Base-by-base conservation (phyloP, 805 yeast genomes). In the Candida oleophila region DNA sequence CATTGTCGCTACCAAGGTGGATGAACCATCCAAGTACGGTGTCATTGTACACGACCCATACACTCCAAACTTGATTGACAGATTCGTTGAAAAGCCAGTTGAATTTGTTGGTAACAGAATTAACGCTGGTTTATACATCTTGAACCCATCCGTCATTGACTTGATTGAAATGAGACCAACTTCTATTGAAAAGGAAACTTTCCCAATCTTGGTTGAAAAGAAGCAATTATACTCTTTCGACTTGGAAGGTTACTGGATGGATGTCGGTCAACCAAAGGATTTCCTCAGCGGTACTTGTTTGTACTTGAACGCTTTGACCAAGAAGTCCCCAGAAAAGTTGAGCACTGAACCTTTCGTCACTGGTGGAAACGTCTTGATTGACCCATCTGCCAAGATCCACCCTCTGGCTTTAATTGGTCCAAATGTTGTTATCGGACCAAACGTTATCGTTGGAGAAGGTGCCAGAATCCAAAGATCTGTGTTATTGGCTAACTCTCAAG, bases 201-300 rank as follows among this genome's bases (percentile, higher is more conserved):
- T 94, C 97, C 99, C 99, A 63, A 75, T 78, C 62, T 82, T 94
- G 62, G 97, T 95, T 56, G 95, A 88, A 74, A 76, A 85, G 67
- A 90, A 86, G 66, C 80, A 85, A 51, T 81, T 94, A 63, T 94
- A 85, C 81, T 91, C 98, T 46, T 94, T 88, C 65, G 99, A 94
- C 73, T 83, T 94, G 66, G 97, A 94, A 79, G 98, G 99, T 57
- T 94, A 84, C 88, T 94, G 99, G 99, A 94, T 94, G 99, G 99
- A 94, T 73, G 97, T 94, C 59, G 99, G 99, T 73, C 99, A 94
- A 80, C 99, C 99, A 81, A 94, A 92, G 83, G 99, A 94, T 76
- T 94, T 90, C 85, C 76, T 94, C 56, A 84, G 96, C 50, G 99
- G 99, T 72, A 89, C 97, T 62, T 83, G 90, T 60, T 78, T 92